phyloP scores from a whole-genome alignment of 1,139 yeast genomes.

The Lodderomyces elongisporus region DNA sequence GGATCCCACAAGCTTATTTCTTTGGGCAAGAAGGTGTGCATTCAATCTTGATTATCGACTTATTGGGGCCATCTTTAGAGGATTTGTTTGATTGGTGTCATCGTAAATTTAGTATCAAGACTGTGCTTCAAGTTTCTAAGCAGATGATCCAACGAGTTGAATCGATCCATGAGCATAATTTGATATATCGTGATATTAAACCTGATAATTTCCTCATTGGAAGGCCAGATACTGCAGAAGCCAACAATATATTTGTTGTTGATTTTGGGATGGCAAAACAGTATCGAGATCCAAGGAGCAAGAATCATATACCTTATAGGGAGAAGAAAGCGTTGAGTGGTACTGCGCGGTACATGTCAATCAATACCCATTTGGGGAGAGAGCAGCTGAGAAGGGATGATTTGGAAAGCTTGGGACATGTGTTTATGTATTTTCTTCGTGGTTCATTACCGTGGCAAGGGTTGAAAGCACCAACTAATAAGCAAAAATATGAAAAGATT shows the following conservation, averaged over 20 bases:
- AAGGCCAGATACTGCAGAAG: slow-evolving; percentile 50
- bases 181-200: slow-evolving; percentile 90
- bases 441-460: slow-evolving; percentile 99
- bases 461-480: slow-evolving; percentile 94
- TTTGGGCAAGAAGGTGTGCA: slow-evolving; percentile 98
- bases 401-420: slow-evolving; percentile 92
- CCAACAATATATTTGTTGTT: slow-evolving; percentile 57
- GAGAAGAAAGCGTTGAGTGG: slow-evolving; percentile 93
- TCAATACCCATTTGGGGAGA: slow-evolving; percentile 93
- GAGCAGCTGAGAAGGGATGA: slow-evolving; percentile 97
- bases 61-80: slow-evolving; percentile 92
- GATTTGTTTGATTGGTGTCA: slow-evolving; percentile 99
- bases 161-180: slow-evolving; percentile 82
- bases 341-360: slow-evolving; percentile 96
- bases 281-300: slow-evolving; percentile 90
- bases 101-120: slow-evolving; percentile 77
- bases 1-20: slow-evolving; percentile 92
- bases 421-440: slow-evolving; percentile 84
- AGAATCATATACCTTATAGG: slow-evolving; percentile 93
- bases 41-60: slow-evolving; percentile 86
- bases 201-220: slow-evolving; percentile 94
- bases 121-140: slow-evolving; percentile 85
- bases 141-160: slow-evolving; percentile 89
- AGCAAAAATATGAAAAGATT: slow-evolving; percentile 92
- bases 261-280: slow-evolving; percentile 98